Percentiles rank a stretch among this genome's conserved stretches.
Evolutionary conservation across 1,139 yeast genomes (phyloP).

Genomic region (Yamadazyma jaroonii): DNA sequence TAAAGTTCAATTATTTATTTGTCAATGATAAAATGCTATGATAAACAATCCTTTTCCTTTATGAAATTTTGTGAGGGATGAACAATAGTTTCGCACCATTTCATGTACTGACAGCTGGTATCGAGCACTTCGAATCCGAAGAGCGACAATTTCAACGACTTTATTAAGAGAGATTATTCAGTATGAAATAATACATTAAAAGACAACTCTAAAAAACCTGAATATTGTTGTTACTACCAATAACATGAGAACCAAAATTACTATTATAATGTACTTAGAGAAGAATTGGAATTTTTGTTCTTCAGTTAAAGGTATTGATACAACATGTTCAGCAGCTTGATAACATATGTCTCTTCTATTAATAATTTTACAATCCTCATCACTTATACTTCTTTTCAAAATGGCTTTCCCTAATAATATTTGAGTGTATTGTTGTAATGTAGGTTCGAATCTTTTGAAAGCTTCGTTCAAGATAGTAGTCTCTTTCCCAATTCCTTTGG

Average conservation of each 20-base stretch:
- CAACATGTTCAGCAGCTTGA: constrained; percentile 45
- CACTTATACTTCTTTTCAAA: constrained; percentile 33
- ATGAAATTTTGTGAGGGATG: constrained; percentile 1
- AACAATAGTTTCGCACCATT: neutral
- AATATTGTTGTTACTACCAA: constrained; percentile 21
- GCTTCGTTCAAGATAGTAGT: constrained; percentile 26
- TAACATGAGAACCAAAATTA: constrained; percentile 19
- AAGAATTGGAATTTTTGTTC: constrained; percentile 22
- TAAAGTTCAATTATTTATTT: no score
- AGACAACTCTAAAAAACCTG: constrained; percentile 15
- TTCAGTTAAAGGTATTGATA: constrained; percentile 41
- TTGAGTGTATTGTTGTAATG: constrained; percentile 36
- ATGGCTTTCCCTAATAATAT: constrained; percentile 43
- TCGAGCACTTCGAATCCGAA: no score
- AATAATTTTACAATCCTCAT: constrained; percentile 32
- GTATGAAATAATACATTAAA: neutral
- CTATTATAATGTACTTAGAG: constrained; percentile 21
- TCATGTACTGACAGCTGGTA: no score
- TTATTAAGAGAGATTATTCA: no score
- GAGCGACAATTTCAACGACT: no score
- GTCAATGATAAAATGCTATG: no score
- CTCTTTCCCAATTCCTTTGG: constrained; percentile 38
- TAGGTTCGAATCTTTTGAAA: constrained; percentile 32
- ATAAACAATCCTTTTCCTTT: neutral
- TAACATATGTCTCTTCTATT: constrained; percentile 39